These are phyloP conservation scores for Fusarium robinianum DNA, from an alignment of 2,329 filamentous ascomycete genomes.

Conservation along the genomic window DNA sequence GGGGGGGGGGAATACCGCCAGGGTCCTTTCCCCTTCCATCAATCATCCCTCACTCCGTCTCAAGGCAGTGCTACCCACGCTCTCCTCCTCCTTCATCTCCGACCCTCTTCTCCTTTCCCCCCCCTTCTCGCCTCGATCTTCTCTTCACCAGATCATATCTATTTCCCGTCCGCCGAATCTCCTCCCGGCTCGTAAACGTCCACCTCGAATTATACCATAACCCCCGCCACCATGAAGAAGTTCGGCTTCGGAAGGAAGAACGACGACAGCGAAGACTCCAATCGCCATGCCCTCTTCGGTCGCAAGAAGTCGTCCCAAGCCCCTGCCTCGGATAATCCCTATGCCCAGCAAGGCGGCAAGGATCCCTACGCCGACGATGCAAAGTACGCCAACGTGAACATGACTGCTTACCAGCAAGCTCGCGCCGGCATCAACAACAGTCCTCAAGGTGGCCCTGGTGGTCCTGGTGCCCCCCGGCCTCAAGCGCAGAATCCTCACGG, in stretches of 20 bases:
- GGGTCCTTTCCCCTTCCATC: constrained; percentile 28
- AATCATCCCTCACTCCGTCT: constrained; percentile 19
- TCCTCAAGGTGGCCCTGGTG: constrained; percentile 43
- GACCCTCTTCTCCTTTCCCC: constrained; percentile 23
- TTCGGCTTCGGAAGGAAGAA: constrained; percentile 63
- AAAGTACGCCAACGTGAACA: constrained; percentile 51
- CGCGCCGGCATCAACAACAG: constrained; percentile 43
- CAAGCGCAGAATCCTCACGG: constrained; percentile 26
- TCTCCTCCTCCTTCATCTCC: neutral
- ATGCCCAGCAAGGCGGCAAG: constrained; percentile 55
- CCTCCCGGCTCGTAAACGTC: constrained; percentile 2
- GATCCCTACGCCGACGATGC: constrained; percentile 59
- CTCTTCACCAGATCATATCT: too few relatives aligned
- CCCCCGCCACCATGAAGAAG: constrained; percentile 56
- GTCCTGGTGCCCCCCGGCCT: constrained; percentile 40
- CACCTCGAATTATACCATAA: neutral
- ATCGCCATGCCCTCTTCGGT: constrained; percentile 57
- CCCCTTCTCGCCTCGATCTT: constrained; percentile 3
- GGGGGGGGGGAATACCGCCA: constrained; percentile 26
- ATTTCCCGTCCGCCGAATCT: constrained; percentile 3
- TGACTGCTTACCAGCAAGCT: constrained; percentile 53
- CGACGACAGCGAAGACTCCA: constrained; percentile 54
- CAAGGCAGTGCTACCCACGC: constrained; percentile 25
- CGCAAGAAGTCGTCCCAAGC: constrained; percentile 56
- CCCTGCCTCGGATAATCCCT: constrained; percentile 58